These are phyloP conservation scores for Dianthus caryophyllus DNA, from an alignment of 148 eudicot species.

Conservation along the genomic window DNA sequence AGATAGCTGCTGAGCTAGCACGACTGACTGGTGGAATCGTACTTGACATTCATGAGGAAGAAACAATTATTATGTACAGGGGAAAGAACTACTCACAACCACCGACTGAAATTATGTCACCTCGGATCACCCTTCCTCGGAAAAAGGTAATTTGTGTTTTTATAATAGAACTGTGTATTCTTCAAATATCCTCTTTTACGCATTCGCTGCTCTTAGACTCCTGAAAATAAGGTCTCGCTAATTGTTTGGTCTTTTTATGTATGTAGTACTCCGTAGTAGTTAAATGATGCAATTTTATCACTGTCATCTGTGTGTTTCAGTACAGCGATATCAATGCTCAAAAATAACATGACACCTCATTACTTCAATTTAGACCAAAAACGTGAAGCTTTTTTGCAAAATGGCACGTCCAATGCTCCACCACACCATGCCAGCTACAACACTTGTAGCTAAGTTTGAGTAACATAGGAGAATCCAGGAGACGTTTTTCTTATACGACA, in stretches of 20 bases:
- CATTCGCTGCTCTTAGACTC: not conserved
- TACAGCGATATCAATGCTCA: not conserved
- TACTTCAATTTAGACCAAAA: no score
- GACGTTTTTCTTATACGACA: not conserved
- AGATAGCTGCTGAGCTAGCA: conserved; percentile 83
- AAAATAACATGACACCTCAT: no score
- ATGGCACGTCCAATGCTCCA: no score
- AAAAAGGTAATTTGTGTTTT: conserved; percentile 54
- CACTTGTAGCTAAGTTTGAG: no score
- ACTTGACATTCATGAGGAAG: conserved; percentile 75
- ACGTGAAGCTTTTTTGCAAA: no score
- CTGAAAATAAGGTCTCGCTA: not conserved
- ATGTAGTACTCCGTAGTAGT: not conserved
- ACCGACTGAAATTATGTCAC: conserved; percentile 98
- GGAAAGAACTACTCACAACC: conserved; percentile 98
- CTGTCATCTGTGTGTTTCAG: no score
- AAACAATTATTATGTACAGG: conserved; percentile 88
- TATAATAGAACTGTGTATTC: not conserved
- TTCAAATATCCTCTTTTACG: not conserved
- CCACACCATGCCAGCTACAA: no score
- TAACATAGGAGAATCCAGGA: no score
- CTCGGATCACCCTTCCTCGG: conserved; percentile 72
- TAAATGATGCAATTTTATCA: not conserved
- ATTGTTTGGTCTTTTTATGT: not conserved
- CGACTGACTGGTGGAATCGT: conserved; percentile 91